Conservation (phyloP, 2,329 filamentous ascomycete species). For the Hypocreales sp. region DNA sequence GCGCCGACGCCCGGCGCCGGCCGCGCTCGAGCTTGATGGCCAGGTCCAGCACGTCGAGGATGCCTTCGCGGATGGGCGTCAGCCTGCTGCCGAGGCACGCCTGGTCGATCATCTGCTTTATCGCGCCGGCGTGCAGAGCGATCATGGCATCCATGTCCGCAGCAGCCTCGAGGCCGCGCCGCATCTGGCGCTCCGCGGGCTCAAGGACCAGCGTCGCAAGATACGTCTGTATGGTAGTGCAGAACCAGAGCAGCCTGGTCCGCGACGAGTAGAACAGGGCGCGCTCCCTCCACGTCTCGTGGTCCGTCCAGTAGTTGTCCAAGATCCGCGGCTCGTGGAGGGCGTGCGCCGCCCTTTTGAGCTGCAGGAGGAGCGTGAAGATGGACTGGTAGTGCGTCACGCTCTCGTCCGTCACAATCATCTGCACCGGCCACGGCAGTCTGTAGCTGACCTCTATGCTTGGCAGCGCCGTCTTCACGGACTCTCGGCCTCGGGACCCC, state of each 20-base stretch:
- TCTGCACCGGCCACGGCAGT: constrained; percentile 50
- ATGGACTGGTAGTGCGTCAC: constrained; percentile 54
- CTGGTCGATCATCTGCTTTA: constrained; percentile 47
- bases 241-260: constrained; percentile 63
- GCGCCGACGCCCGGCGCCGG: too few relatives aligned
- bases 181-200: constrained; percentile 41
- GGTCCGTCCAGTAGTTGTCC: constrained; percentile 21
- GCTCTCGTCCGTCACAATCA: constrained; percentile 55
- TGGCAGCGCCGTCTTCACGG: constrained; percentile 41
- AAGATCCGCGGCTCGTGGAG: constrained; percentile 40
- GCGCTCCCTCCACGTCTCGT: constrained; percentile 23
- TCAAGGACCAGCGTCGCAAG: constrained; percentile 58
- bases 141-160: constrained; percentile 75
- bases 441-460: constrained; percentile 52
- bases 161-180: constrained; percentile 38
- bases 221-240: constrained; percentile 59
- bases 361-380: constrained; percentile 64
- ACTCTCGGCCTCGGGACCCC: constrained; percentile 32
- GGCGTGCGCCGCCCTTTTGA: constrained; percentile 53
- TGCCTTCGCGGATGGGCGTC: constrained; percentile 52
- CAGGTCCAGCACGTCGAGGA: constrained; percentile 65
- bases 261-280: constrained; percentile 45
- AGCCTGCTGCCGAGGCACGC: constrained; percentile 56
- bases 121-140: constrained; percentile 46
- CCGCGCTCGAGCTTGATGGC: constrained; percentile 53